Conservation (phyloP, 768 basidiomycete genomes). For the Mycena sanguinolenta region DNA sequence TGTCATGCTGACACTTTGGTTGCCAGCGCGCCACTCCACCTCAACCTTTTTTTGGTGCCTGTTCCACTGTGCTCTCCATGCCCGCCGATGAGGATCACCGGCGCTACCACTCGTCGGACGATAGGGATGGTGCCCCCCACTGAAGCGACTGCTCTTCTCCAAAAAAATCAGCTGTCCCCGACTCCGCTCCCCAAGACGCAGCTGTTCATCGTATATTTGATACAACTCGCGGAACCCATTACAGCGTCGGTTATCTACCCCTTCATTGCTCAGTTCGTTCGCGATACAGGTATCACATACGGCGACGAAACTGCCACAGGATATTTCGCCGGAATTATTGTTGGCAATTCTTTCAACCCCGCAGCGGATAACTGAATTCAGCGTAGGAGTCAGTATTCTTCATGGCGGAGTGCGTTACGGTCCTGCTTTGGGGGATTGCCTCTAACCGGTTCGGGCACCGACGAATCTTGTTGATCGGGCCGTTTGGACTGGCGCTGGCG, state of each 20-base stretch:
- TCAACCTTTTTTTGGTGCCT: too few species aligned
- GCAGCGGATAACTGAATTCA: too few species aligned
- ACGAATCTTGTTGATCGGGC: slow-evolving; percentile 45
- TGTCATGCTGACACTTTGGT: too few species aligned
- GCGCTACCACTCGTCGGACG: too few species aligned
- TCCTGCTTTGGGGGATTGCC: slow-evolving; percentile 43
- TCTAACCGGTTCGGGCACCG: slow-evolving; percentile 41
- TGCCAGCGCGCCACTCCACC: too few species aligned
- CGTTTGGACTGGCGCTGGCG: slow-evolving; percentile 46
- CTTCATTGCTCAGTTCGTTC: slow-evolving; percentile 55
- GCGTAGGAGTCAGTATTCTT: slow-evolving; percentile 48
- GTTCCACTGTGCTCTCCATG: too few species aligned
- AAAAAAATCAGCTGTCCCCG: not conserved
- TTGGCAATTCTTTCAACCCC: slow-evolving; percentile 38
- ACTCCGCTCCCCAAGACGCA: slow-evolving; percentile 51
- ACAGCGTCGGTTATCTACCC: slow-evolving; percentile 56
- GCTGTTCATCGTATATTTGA: slow-evolving; percentile 10
- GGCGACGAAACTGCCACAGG: slow-evolving; percentile 55
- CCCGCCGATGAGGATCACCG: too few species aligned
- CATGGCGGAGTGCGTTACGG: slow-evolving; percentile 41
- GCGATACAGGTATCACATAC: slow-evolving; percentile 51
- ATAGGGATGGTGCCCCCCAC: too few species aligned
- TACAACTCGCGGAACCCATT: slow-evolving; percentile 37
- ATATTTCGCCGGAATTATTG: slow-evolving; percentile 58
- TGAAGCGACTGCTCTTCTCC: too few species aligned